Percentiles rank a stretch among this genome's conserved stretches.
Conservation (phyloP, 148 eudicot species). For the Pouteria glomerata region DNA sequence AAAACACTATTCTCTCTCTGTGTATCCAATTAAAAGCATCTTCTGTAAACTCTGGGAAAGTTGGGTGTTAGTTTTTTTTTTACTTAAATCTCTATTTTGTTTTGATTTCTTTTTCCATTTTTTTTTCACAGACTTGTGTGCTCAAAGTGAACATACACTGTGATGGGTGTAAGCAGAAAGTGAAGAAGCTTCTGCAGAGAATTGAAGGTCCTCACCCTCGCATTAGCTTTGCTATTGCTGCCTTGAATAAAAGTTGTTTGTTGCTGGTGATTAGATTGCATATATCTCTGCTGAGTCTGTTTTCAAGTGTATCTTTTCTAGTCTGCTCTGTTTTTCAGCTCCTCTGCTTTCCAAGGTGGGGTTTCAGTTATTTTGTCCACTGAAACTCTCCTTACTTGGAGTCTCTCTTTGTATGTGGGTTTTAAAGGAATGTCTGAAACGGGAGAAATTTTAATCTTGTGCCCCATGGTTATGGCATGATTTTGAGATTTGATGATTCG, state of each 20-base stretch:
- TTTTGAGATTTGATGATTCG: no score
- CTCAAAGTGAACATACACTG: conserved; percentile 76
- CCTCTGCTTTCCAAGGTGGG: neutral
- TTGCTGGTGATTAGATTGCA: no score
- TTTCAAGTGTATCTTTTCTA: no score
- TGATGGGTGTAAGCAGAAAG: conserved; percentile 80
- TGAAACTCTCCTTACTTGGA: neutral
- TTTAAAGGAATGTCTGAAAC: neutral
- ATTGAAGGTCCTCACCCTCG: conserved; percentile 54
- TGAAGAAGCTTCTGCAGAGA: conserved; percentile 68
- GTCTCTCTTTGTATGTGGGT: neutral
- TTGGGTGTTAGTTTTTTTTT: conserved; percentile 9
- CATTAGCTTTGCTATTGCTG: neutral
- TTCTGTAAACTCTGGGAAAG: neutral
- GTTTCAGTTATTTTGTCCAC: neutral
- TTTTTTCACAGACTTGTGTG: conserved; percentile 43
- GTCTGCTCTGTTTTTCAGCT: neutral
- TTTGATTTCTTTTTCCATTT: conserved; percentile 3
- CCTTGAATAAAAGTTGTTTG: neutral
- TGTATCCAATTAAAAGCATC: neutral
- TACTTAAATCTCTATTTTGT: neutral
- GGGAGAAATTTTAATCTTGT: neutral
- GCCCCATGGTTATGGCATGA: neutral
- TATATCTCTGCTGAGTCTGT: no score
- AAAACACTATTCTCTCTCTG: neutral